These are phyloP conservation scores for Colletotrichum falcatum DNA, from an alignment of 2,329 filamentous ascomycete genomes.

Conservation along the genomic window DNA sequence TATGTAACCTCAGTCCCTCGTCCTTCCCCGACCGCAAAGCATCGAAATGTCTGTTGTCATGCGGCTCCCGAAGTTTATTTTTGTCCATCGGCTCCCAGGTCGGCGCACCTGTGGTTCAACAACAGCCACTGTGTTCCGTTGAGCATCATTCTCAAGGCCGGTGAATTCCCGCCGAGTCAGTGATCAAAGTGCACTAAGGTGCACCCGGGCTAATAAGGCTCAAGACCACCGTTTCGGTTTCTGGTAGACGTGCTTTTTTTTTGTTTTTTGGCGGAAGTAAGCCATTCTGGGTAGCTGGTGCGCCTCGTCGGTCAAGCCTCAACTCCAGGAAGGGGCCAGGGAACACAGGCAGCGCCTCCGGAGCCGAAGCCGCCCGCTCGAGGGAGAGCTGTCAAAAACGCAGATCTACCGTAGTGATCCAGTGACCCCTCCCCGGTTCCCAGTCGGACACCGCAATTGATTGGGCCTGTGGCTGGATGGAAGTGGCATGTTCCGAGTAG, in stretches of 20 bases:
- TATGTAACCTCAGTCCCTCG: conserved; percentile 29
- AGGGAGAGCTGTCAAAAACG: conserved; percentile 40
- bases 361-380: conserved; percentile 38
- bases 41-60: conserved; percentile 30
- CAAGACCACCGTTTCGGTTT: conserved; percentile 38
- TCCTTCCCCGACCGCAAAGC: conserved; percentile 31
- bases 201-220: conserved; percentile 17
- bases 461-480: conserved; percentile 37
- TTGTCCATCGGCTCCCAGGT: conserved; percentile 14
- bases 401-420: conserved; percentile 40
- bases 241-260: conserved; percentile 34
- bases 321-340: conserved; percentile 35
- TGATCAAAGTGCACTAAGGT: conserved; percentile 15
- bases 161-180: conserved; percentile 30
- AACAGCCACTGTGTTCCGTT: background rate
- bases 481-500: conserved; percentile 41
- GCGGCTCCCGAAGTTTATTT: conserved; percentile 11
- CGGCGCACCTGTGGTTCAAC: conserved; percentile 15
- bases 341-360: conserved; percentile 27
- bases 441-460: conserved; percentile 29
- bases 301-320: conserved; percentile 31
- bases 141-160: conserved; percentile 7
- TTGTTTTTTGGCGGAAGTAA: conserved; percentile 4
- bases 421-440: conserved; percentile 30
- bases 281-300: conserved; percentile 18